Evolutionary conservation across 805 yeast genomes (phyloP), one percentile per base, ranked within the genome.

Genomic region (Kluyveromyces nonfermentans): DNA sequence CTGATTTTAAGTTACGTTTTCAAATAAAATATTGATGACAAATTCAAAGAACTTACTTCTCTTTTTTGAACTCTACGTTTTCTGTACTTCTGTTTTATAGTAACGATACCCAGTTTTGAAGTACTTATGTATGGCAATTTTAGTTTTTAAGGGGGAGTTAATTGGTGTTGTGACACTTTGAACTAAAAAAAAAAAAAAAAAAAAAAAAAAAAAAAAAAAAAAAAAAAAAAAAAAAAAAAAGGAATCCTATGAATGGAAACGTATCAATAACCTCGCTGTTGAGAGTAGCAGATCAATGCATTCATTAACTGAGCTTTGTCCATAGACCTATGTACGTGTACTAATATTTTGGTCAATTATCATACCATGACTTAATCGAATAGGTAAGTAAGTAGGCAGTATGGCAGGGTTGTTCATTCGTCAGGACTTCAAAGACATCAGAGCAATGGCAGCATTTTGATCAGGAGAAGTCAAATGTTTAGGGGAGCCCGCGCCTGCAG

Each of bases 401-500:
- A 25, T 10, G 7, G 7, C 30, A 25, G 30, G 4, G 4, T 14
- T 10, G 30, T 25, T 6, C 7, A 33, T 4, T 20, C n/a, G 10
- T 51, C 45, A 59, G 10, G 64, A 56, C 44, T 57, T 62, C 35
- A 63, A 45, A 45, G 62, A 59, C 53, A 62, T 53, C 35, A 63
- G 49, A 17, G 62, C 50, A 25, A 52, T 40, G 2, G 65, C 67
- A 14, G 61, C 64, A 35, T 54, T 49, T 31, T 51, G 52, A 14
- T 57, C 60, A 15, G 33, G 36, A 5, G 48, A 42, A 35, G 41
- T 42, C 19, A 40, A 12, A 16, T 45, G 38, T 20, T 25, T 15
- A n/a, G 41, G 45, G n/a, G 48, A 39, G 19, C 43, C 39, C 20
- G 33, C 45, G 18, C 37, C 45, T 10, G 30, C 38, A 28, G 40